Evolutionary conservation across 257 asterid genomes (phyloP).

Genomic region (Leonotis leonurus): DNA sequence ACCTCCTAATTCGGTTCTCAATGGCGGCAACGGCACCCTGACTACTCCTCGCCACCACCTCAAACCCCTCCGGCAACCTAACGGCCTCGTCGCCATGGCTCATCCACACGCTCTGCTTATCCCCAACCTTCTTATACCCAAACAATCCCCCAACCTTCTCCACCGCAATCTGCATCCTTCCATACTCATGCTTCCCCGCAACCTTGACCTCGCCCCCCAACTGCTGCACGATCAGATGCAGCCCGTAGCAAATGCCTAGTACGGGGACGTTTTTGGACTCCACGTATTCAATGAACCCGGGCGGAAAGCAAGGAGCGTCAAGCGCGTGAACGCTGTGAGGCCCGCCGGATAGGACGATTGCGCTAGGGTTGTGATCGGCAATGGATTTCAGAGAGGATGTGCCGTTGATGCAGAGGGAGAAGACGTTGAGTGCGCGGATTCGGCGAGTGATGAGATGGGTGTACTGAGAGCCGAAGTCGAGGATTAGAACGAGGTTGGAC

Average conservation of each 20-base stretch:
- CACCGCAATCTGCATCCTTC: slow-evolving; percentile 85
- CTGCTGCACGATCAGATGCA: slow-evolving; percentile 79
- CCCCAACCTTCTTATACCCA: slow-evolving; percentile 63
- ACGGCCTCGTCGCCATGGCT: slow-evolving; percentile 98
- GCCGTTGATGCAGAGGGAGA: slow-evolving; percentile 83
- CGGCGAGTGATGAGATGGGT: slow-evolving; percentile 94
- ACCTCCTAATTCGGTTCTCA: slow-evolving; percentile 46
- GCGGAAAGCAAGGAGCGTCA: slow-evolving; percentile 67
- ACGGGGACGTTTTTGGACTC: slow-evolving; percentile 41
- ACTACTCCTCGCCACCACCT: slow-evolving; percentile 71
- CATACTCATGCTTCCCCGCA: slow-evolving; percentile 92
- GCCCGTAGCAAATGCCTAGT: slow-evolving; percentile 84
- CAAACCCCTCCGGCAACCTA: slow-evolving; percentile 79
- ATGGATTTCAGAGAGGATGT: slow-evolving; percentile 66
- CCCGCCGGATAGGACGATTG: slow-evolving; percentile 88
- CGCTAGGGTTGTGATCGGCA: slow-evolving; percentile 47
- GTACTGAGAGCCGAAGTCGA: slow-evolving; percentile 89
- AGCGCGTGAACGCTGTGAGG: slow-evolving; percentile 90
- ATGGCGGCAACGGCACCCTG: slow-evolving; percentile 87
- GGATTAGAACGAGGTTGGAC: slow-evolving; percentile 53
- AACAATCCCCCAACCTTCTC: slow-evolving; percentile 40
- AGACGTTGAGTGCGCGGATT: slow-evolving; percentile 71
- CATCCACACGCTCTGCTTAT: slow-evolving; percentile 93
- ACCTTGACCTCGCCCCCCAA: slow-evolving; percentile 72
- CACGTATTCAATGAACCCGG: slow-evolving; percentile 67